phyloP scores from a whole-genome alignment of 202 grass and related monocot genomes.

The Sporobolus alterniflorus region DNA sequence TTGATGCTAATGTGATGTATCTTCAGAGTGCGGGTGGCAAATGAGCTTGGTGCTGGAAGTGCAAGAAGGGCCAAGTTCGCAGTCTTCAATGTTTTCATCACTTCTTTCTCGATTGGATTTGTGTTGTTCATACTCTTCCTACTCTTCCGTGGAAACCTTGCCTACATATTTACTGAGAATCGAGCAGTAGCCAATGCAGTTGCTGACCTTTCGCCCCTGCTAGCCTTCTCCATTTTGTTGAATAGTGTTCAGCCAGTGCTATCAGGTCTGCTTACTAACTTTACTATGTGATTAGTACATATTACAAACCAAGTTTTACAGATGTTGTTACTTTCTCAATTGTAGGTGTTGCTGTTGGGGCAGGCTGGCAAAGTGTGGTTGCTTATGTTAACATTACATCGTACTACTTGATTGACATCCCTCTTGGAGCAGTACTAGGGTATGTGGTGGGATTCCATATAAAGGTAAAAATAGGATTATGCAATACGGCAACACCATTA shows the following conservation, averaged over 20 bases:
- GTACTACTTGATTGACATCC: slow-evolving; percentile 81
- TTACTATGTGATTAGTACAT: neutral
- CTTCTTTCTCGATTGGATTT: slow-evolving; percentile 51
- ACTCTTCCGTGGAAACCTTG: slow-evolving; percentile 56
- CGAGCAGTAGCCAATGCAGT: slow-evolving; percentile 57
- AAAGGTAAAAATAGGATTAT: slow-evolving; percentile 32
- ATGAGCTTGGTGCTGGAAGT: slow-evolving; percentile 74
- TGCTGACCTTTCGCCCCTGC: slow-evolving; percentile 60
- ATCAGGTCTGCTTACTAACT: slow-evolving; percentile 49
- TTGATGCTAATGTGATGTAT: neutral
- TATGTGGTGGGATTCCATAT: slow-evolving; percentile 61
- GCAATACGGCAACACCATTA: neutral
- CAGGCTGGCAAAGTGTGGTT: slow-evolving; percentile 69
- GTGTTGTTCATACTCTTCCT: slow-evolving; percentile 68
- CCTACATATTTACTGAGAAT: slow-evolving; percentile 77
- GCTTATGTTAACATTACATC: slow-evolving; percentile 82
- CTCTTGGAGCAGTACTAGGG: slow-evolving; percentile 68
- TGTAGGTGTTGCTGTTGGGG: slow-evolving; percentile 75
- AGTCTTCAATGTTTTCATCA: slow-evolving; percentile 52
- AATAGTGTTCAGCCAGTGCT: slow-evolving; percentile 92
- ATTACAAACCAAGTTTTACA: neutral
- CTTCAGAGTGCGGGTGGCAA: slow-evolving; percentile 68
- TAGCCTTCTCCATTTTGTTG: slow-evolving; percentile 79
- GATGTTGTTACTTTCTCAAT: neutral
- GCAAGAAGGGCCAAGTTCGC: slow-evolving; percentile 61